Evolutionary conservation across 2,329 filamentous ascomycete species (phyloP).

Genomic region (Stagonosporopsis chrysanthemi): DNA sequence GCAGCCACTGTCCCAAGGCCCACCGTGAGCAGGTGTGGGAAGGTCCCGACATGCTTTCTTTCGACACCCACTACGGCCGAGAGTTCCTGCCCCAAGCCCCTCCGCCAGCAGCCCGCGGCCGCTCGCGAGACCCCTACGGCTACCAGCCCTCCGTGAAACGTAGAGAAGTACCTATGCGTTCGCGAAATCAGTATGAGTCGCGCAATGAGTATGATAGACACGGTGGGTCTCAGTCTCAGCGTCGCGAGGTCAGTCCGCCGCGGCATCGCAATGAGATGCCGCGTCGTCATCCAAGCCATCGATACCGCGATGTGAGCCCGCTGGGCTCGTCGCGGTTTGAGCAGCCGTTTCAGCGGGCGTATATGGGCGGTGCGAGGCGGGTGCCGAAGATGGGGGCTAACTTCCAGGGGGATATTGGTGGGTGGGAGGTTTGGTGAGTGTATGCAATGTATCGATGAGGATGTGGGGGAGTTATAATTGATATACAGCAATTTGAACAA

Average conservation of each 20-base stretch:
- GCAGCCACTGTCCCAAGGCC: background rate
- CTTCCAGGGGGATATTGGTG: conserved; percentile 3
- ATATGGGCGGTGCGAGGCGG: background rate
- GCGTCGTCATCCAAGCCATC: background rate
- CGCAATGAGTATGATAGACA: background rate
- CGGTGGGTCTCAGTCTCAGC: background rate
- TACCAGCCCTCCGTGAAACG: background rate
- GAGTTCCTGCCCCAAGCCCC: background rate
- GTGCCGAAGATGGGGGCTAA: background rate
- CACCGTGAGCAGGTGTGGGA: background rate
- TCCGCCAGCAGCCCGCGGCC: background rate
- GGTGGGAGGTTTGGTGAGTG: conserved; percentile 7
- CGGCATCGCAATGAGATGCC: conserved; percentile 8
- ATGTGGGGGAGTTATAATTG: no score
- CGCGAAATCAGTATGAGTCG: background rate
- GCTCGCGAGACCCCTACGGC: background rate
- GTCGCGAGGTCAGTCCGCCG: conserved; percentile 6
- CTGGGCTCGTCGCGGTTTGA: conserved; percentile 8
- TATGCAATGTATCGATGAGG: background rate
- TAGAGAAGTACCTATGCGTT: background rate
- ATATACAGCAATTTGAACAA: background rate
- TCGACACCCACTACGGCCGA: background rate
- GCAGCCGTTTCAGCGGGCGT: conserved; percentile 1
- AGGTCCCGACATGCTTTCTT: background rate
- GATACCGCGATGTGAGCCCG: conserved; percentile 11